These are phyloP conservation scores for Geotrichum cucujoidarum DNA, from an alignment of 1,139 yeast species.

Conservation along the genomic window DNA sequence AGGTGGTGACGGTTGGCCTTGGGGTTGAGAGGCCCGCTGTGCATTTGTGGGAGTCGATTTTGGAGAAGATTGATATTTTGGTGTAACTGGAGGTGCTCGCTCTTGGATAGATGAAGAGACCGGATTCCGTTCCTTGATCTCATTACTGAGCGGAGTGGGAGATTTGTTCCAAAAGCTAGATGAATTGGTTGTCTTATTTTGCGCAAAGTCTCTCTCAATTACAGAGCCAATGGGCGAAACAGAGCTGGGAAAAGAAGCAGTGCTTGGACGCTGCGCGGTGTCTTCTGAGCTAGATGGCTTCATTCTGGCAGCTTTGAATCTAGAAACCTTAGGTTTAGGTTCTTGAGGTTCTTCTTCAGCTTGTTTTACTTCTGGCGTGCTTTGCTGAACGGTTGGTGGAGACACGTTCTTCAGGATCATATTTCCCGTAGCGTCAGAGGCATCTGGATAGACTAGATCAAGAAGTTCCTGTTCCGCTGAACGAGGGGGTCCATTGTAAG, in stretches of 20 bases:
- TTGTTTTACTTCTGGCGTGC: neutral
- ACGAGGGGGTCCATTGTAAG: conserved; percentile 4
- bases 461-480: conserved; percentile 6
- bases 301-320: conserved; percentile 32
- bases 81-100: neutral
- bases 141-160: conserved; percentile 5
- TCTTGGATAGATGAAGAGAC: neutral
- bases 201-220: neutral
- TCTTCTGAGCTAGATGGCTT: neutral
- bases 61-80: neutral
- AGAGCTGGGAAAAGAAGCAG: neutral
- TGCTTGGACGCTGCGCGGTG: neutral
- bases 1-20: neutral
- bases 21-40: neutral
- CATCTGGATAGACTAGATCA: conserved; percentile 1
- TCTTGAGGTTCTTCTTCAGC: neutral
- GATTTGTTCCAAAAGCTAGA: too few relatives aligned
- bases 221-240: neutral
- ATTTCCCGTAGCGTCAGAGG: neutral
- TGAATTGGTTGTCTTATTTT: too few relatives aligned
- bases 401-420: neutral
- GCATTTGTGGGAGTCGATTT: neutral
- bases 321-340: conserved; percentile 27
- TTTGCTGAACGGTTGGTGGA: too few relatives aligned
- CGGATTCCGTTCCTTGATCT: conserved; percentile 5